Evolutionary conservation across 306 rosid genomes (phyloP).

Genomic region (Amphicarpaea edgeworthii): DNA sequence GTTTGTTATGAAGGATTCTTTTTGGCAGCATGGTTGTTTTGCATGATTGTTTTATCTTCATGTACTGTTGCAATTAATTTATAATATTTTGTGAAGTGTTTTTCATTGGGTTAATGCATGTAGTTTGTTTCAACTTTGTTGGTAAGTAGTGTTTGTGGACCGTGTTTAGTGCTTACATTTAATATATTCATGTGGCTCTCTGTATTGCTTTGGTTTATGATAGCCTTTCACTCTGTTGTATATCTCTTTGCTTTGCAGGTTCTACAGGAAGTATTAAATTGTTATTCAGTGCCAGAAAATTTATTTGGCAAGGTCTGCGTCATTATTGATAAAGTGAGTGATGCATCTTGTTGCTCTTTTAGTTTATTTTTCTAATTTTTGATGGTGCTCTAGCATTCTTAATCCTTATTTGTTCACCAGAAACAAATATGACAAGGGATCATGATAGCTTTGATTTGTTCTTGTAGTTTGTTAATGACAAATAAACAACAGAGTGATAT

Average conservation of each 20-base stretch:
- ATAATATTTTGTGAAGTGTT: too few species aligned
- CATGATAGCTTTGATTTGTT: conserved; percentile 29
- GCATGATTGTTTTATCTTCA: too few species aligned
- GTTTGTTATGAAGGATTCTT: too few species aligned
- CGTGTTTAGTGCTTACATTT: conserved; percentile 13
- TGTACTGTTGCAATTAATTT: too few species aligned
- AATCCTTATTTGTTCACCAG: conserved; percentile 35
- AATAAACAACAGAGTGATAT: conserved; percentile 24
- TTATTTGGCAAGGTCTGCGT: conserved; percentile 92
- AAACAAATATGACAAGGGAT: conserved; percentile 31
- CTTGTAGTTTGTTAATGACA: not conserved
- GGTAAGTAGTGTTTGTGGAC: conserved; percentile 23
- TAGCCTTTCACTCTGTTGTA: conserved; percentile 23
- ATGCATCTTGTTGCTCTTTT: conserved; percentile 28
- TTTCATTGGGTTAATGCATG: conserved; percentile 5
- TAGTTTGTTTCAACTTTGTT: conserved; percentile 20
- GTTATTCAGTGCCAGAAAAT: conserved; percentile 71
- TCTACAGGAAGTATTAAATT: conserved; percentile 82
- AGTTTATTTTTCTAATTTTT: conserved; percentile 28
- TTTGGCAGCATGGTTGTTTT: too few species aligned
- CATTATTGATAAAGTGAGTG: conserved; percentile 94
- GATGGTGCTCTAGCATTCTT: conserved; percentile 23
- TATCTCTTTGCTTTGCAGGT: conserved; percentile 62
- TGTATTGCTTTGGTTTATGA: conserved; percentile 25
- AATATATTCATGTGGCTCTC: conserved; percentile 33